Evolutionary conservation across 768 basidiomycete species (phyloP).

Genomic region (Mycena chlorophos): DNA sequence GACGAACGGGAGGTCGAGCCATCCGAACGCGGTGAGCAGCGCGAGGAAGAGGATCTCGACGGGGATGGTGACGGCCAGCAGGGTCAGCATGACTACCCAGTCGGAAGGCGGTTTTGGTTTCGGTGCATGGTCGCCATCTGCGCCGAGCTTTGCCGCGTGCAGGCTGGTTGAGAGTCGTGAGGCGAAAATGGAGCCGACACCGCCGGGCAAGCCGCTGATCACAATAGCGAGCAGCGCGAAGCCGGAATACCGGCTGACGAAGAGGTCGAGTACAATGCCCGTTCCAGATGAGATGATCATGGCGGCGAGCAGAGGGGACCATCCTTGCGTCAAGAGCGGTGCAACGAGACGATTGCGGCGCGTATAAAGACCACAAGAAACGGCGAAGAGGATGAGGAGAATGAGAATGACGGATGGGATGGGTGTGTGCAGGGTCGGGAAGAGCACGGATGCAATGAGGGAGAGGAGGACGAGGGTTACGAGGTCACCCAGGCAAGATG

Average conservation of each 20-base stretch:
- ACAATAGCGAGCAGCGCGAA: slow-evolving; percentile 87
- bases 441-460: slow-evolving; percentile 68
- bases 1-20: slow-evolving; percentile 70
- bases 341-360: slow-evolving; percentile 67
- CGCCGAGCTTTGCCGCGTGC: slow-evolving; percentile 58
- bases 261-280: slow-evolving; percentile 88
- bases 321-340: slow-evolving; percentile 78
- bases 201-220: slow-evolving; percentile 87
- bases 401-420: slow-evolving; percentile 60
- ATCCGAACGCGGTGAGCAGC: slow-evolving; percentile 66
- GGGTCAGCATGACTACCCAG: slow-evolving; percentile 61
- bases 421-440: slow-evolving; percentile 63
- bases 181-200: slow-evolving; percentile 87
- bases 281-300: slow-evolving; percentile 87
- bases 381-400: slow-evolving; percentile 46
- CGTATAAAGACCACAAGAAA: slow-evolving; percentile 54
- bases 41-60: slow-evolving; percentile 75
- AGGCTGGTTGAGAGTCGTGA: slow-evolving; percentile 88
- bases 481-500: slow-evolving; percentile 89
- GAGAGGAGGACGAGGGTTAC: slow-evolving; percentile 86
- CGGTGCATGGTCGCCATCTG: slow-evolving; percentile 24
- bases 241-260: slow-evolving; percentile 83
- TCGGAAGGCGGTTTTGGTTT: slow-evolving; percentile 36
- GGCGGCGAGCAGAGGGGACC: slow-evolving; percentile 87
- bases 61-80: slow-evolving; percentile 77